phyloP scores from a whole-genome alignment of 345 rosid genomes.

The Turnera subulata region DNA sequence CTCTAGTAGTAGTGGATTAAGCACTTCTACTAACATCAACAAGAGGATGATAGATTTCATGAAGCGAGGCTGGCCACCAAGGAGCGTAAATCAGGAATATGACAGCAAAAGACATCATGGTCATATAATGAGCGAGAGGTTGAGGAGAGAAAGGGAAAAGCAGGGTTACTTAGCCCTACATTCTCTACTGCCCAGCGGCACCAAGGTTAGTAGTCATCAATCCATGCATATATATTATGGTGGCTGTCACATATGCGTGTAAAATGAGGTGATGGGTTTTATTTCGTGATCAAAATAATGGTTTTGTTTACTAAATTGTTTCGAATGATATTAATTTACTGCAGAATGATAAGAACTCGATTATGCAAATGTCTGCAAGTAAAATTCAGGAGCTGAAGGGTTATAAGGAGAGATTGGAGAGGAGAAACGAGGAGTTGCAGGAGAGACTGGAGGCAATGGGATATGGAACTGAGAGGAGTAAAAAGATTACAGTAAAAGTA shows the following conservation, averaged over 20 bases:
- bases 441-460: conserved; percentile 9
- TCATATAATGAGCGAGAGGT: conserved; percentile 67
- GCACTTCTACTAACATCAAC: conserved; percentile 36
- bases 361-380: conserved; percentile 36
- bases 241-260: too few relatives aligned
- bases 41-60: conserved; percentile 48
- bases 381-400: conserved; percentile 39
- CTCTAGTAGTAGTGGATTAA: too few relatives aligned
- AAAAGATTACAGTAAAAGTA: conserved; percentile 36
- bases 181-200: conserved; percentile 45
- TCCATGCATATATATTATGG: background rate
- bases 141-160: conserved; percentile 64
- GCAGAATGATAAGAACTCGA: conserved; percentile 62
- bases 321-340: background rate
- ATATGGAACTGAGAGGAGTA: conserved; percentile 14
- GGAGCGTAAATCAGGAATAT: conserved; percentile 14
- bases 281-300: background rate
- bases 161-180: conserved; percentile 46
- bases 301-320: background rate
- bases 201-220: conserved; percentile 48
- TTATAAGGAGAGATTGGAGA: conserved; percentile 39
- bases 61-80: conserved; percentile 29
- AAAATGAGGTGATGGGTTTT: too few relatives aligned
- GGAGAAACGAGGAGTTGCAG: conserved; percentile 28
- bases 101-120: conserved; percentile 33